A percentile compares a stretch with the other conserved stretches of the same genome.
Evolutionary conservation across 2,329 filamentous ascomycete genomes (phyloP).

Genomic region (Aureobasidium sp.): DNA sequence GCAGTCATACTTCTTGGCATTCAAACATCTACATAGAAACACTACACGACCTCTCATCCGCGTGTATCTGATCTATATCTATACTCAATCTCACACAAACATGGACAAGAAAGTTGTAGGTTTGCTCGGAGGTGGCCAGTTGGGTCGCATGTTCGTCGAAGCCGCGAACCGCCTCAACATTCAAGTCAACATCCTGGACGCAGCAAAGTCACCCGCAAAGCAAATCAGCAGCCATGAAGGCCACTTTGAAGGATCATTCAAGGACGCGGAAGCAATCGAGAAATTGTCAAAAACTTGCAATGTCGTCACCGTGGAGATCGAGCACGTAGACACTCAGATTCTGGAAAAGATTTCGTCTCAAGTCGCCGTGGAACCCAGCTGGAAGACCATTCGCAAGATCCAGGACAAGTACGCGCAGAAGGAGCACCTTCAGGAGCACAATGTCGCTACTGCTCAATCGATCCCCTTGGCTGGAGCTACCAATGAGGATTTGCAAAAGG

Average conservation of each 20-base stretch:
- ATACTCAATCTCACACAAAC: neutral
- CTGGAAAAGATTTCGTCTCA: constrained; percentile 69
- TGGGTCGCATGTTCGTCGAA: constrained; percentile 91
- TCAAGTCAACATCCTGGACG: constrained; percentile 70
- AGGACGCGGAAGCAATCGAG: constrained; percentile 67
- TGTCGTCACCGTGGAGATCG: constrained; percentile 86
- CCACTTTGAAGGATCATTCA: constrained; percentile 82
- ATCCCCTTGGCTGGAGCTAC: constrained; percentile 54
- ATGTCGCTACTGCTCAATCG: constrained; percentile 65
- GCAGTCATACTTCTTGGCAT: constrained; percentile 6
- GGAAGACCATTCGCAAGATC: constrained; percentile 77
- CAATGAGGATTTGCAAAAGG: constrained; percentile 51
- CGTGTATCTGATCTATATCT: neutral
- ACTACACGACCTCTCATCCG: neutral
- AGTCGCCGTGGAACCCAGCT: constrained; percentile 65
- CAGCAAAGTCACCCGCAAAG: constrained; percentile 67
- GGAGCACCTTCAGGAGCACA: constrained; percentile 59
- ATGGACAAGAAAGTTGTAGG: constrained; percentile 28
- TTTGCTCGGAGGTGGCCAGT: constrained; percentile 42
- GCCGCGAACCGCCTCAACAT: constrained; percentile 73
- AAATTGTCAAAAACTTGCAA: constrained; percentile 69
- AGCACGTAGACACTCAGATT: constrained; percentile 86
- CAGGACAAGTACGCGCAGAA: constrained; percentile 94
- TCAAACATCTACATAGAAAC: neutral
- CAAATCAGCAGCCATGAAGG: constrained; percentile 67